phyloP scores from a whole-genome alignment of 371 early-diverging fungal species.

The Mortierella sp. region DNA sequence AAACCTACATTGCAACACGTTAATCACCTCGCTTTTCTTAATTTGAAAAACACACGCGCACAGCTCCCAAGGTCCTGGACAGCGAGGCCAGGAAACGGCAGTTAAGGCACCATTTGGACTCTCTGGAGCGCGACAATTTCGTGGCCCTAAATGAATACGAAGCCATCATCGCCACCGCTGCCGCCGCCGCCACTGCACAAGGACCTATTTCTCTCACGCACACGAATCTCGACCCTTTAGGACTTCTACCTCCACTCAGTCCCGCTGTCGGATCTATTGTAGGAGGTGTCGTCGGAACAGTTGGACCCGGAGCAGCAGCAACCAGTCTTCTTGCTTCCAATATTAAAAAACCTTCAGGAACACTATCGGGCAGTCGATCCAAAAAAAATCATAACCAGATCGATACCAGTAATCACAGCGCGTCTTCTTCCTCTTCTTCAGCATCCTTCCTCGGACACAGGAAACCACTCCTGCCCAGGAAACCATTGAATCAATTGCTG shows the following conservation, averaged over 20 bases:
- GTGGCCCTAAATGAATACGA: constrained; percentile 68
- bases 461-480: constrained; percentile 55
- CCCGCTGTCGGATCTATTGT: constrained; percentile 46
- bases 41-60: background rate
- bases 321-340: background rate
- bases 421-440: background rate
- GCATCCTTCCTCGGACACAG: constrained; percentile 16
- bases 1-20: no score
- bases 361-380: constrained; percentile 31
- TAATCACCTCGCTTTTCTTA: background rate
- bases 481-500: constrained; percentile 64
- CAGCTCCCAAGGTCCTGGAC: constrained; percentile 47
- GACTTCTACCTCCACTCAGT: constrained; percentile 33
- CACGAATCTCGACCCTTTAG: constrained; percentile 49
- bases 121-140: constrained; percentile 74
- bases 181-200: constrained; percentile 53
- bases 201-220: constrained; percentile 44
- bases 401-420: background rate
- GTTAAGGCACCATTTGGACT: constrained; percentile 69
- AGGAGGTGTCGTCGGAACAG: constrained; percentile 42
- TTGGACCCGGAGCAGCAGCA: constrained; percentile 50
- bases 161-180: constrained; percentile 63
- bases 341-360: constrained; percentile 22
- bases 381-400: constrained; percentile 18
- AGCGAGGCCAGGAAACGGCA: constrained; percentile 53